Evolutionary conservation across 1,139 yeast species (phyloP).

Genomic region (Lodderomyces parapsilosis): DNA sequence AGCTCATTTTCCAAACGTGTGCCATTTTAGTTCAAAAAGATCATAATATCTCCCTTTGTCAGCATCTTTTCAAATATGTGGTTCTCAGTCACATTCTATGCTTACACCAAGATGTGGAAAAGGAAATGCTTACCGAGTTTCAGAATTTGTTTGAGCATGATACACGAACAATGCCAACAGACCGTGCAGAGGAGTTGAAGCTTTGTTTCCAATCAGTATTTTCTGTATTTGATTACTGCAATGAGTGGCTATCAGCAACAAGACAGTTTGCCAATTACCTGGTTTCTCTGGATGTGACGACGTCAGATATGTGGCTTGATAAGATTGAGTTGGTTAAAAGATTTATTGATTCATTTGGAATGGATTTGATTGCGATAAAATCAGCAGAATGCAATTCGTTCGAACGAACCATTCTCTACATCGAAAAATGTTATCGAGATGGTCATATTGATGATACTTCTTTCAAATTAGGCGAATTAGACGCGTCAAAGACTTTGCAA

Average conservation of each 20-base stretch:
- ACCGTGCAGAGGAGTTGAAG: conserved; percentile 54
- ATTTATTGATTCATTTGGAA: conserved; percentile 59
- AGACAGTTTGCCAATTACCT: conserved; percentile 28
- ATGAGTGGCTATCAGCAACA: conserved; percentile 63
- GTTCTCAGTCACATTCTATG: conserved; percentile 64
- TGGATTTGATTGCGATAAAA: conserved; percentile 68
- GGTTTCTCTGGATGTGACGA: conserved; percentile 4
- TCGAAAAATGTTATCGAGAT: conserved; percentile 71
- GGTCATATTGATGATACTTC: conserved; percentile 31
- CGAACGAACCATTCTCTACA: conserved; percentile 84
- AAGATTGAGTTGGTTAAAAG: conserved; percentile 38
- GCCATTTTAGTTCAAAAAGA: conserved; percentile 61
- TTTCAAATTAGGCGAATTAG: conserved; percentile 28
- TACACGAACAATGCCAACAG: conserved; percentile 38
- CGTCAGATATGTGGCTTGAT: conserved; percentile 8
- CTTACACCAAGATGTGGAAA: conserved; percentile 42
- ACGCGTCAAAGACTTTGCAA: conserved; percentile 58
- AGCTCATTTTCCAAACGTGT: conserved; percentile 61
- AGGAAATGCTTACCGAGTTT: conserved; percentile 57
- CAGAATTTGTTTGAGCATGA: conserved; percentile 53
- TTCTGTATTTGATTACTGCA: conserved; percentile 77
- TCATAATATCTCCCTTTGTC: conserved; percentile 68
- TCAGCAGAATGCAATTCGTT: conserved; percentile 83
- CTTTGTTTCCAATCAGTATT: conserved; percentile 73
- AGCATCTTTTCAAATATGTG: conserved; percentile 77